These are phyloP conservation scores for Eimeria maxima DNA, from an alignment of 169 alveolate genomes.

Conservation along the genomic window DNA sequence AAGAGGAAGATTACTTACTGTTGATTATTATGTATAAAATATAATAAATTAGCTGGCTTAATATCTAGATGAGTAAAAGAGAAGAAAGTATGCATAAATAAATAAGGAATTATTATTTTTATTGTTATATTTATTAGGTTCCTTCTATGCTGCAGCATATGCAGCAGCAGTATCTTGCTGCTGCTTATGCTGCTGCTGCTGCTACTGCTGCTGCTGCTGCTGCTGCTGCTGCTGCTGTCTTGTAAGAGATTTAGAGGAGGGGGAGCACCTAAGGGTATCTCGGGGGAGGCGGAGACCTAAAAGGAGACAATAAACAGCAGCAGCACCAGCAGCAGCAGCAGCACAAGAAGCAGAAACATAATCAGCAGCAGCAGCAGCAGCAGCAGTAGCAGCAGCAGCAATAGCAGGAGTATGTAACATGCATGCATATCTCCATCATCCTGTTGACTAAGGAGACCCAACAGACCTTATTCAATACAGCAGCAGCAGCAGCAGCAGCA, in stretches of 20 bases:
- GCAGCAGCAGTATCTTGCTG: background rate
- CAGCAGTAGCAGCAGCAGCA: background rate
- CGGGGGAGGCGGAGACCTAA: too few species aligned
- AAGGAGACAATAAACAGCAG: constrained; percentile 1
- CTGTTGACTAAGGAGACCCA: too few species aligned
- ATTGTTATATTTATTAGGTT: too few species aligned
- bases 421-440: too few species aligned
- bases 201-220: too few species aligned
- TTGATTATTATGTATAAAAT: background rate
- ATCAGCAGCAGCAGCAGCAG: constrained; percentile 26
- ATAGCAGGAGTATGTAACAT: background rate
- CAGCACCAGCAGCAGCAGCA: constrained; percentile 32
- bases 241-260: too few species aligned
- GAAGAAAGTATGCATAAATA: constrained; percentile 5
- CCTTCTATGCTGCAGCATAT: too few species aligned
- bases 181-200: background rate
- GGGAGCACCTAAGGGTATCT: too few species aligned
- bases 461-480: too few species aligned
- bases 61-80: constrained; percentile 5
- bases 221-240: too few species aligned
- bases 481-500: background rate
- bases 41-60: constrained; percentile 25
- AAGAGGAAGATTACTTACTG: background rate
- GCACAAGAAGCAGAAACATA: background rate
- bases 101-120: background rate